Evolutionary conservation across 208 protist genomes (phyloP).

Genomic region (Trypanosoma caninum): DNA sequence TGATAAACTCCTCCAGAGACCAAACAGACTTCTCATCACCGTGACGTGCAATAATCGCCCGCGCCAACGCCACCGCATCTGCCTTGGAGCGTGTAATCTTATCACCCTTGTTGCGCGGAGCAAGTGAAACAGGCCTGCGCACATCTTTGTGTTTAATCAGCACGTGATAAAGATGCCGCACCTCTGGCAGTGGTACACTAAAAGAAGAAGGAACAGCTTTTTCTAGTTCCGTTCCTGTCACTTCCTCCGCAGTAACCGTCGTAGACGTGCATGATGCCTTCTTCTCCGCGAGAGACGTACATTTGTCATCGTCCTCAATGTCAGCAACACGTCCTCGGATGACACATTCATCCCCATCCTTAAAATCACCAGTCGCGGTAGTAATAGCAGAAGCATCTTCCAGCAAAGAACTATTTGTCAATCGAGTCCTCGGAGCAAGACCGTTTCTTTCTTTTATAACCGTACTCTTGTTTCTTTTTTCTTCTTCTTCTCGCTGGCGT

Average conservation of each 20-base stretch:
- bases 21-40: slow-evolving; percentile 29
- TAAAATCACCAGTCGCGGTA: neutral
- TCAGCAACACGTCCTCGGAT: too few relatives aligned
- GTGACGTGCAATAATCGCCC: slow-evolving; percentile 39
- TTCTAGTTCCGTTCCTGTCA: neutral
- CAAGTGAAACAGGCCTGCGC: slow-evolving; percentile 55
- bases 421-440: too few relatives aligned
- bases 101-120: slow-evolving; percentile 65
- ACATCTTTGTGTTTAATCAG: slow-evolving; percentile 90
- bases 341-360: neutral
- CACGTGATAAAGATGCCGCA: slow-evolving; percentile 74
- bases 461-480: slow-evolving; percentile 1
- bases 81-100: slow-evolving; percentile 68
- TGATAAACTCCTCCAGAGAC: slow-evolving; percentile 67
- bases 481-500: slow-evolving; percentile 36
- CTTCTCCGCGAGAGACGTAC: too few relatives aligned
- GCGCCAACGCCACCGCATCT: slow-evolving; percentile 66
- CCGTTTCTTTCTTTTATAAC: neutral
- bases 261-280: too few relatives aligned
- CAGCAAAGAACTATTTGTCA: neutral
- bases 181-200: neutral
- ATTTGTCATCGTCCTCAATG: too few relatives aligned
- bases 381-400: neutral
- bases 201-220: neutral
- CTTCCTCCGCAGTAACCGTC: neutral